phyloP scores from a whole-genome alignment of 495 filamentous ascomycete genomes.

The Poronia punctata region DNA sequence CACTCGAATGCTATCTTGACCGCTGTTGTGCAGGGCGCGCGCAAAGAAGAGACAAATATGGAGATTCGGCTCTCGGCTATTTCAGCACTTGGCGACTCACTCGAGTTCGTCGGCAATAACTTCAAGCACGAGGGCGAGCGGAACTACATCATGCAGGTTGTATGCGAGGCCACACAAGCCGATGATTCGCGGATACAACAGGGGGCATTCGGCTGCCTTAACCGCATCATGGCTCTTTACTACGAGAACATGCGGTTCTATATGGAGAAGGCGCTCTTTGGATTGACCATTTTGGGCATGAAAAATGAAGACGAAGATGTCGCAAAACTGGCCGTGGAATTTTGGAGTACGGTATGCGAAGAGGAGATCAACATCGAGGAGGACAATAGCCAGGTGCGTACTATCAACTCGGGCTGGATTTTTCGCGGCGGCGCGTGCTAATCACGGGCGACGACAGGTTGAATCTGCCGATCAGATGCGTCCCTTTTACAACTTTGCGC shows the following conservation, averaged over 20 bases:
- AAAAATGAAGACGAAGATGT: conserved; percentile 96
- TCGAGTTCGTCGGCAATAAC: conserved; percentile 95
- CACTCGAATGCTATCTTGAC: conserved; percentile 98
- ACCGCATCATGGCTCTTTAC: conserved; percentile 96
- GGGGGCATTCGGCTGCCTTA: conserved; percentile 91
- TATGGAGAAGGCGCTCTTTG: conserved; percentile 99
- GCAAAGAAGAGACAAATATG: conserved; percentile 85
- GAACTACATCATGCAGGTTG: conserved; percentile 99
- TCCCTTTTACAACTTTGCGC: conserved; percentile 85
- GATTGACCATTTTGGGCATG: conserved; percentile 98
- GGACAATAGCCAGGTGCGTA: conserved; percentile 75
- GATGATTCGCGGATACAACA: conserved; percentile 84
- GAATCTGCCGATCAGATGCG: conserved; percentile 73
- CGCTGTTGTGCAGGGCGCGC: conserved; percentile 92
- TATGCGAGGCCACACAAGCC: conserved; percentile 96
- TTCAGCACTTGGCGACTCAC: conserved; percentile 88
- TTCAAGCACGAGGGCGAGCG: conserved; percentile 98
- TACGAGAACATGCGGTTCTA: conserved; percentile 99
- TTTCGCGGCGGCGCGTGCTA: conserved; percentile 9
- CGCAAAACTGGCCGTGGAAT: conserved; percentile 94
- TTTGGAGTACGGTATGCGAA: conserved; percentile 99
- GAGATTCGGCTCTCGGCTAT: conserved; percentile 91
- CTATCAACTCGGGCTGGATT: conserved; percentile 8
- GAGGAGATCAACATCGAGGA: conserved; percentile 97
- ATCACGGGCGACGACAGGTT: conserved; percentile 37